These are phyloP conservation scores for Neurospora hispaniola DNA, from an alignment of 495 filamentous ascomycete species.

Conservation along the genomic window DNA sequence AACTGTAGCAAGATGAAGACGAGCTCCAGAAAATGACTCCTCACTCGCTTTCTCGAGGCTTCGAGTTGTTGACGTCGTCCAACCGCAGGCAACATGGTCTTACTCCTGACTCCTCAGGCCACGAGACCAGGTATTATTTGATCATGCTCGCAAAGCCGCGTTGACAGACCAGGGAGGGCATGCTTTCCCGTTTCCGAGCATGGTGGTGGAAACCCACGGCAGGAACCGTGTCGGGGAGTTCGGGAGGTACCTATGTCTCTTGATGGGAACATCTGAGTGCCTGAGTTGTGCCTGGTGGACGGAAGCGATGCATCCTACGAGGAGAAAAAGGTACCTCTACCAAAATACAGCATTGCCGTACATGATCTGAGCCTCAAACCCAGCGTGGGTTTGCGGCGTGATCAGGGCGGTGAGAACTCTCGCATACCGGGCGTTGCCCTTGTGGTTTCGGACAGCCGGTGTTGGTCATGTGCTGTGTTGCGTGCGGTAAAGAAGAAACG, in stretches of 20 bases:
- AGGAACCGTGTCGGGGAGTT: background rate
- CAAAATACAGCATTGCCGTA: background rate
- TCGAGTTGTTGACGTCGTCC: background rate
- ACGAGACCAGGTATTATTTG: background rate
- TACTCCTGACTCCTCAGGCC: background rate
- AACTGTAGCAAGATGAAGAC: background rate
- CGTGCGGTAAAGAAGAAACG: background rate
- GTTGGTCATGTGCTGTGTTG: background rate
- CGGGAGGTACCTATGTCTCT: background rate
- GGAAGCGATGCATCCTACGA: background rate
- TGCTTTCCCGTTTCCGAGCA: background rate
- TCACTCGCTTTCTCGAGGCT: too few relatives aligned
- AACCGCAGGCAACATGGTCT: background rate
- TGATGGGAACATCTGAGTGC: background rate
- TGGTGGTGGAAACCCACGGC: background rate
- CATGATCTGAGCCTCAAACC: background rate
- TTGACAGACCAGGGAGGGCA: background rate
- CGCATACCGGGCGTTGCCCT: background rate
- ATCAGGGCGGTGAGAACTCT: background rate
- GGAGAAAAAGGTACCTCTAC: background rate
- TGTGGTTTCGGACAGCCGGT: background rate
- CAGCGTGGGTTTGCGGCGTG: background rate
- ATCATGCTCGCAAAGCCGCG: background rate
- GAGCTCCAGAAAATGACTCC: background rate
- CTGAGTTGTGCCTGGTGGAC: background rate